Evolutionary conservation across 768 basidiomycete species (phyloP).

Genomic region (Strobilomyces dryophilus): DNA sequence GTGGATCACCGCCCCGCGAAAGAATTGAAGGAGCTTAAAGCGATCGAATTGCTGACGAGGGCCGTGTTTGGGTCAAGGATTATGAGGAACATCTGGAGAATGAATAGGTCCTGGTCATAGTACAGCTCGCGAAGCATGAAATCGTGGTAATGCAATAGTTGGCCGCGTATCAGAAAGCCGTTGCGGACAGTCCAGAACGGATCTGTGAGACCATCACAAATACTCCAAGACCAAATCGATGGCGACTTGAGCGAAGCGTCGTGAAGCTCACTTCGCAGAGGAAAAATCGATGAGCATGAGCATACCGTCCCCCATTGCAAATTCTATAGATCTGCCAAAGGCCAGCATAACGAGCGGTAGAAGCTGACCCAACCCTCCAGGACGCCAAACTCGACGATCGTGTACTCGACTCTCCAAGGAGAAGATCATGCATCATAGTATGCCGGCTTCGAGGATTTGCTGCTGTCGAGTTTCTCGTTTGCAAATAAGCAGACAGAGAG

Average conservation of each 20-base stretch:
- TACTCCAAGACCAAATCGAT: conserved; percentile 41
- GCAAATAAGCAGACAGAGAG: conserved; percentile 63
- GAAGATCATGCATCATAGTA: conserved; percentile 69
- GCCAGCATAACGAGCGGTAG: conserved; percentile 89
- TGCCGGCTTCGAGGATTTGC: conserved; percentile 55
- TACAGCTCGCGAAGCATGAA: conserved; percentile 94
- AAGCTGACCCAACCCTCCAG: conserved; percentile 83
- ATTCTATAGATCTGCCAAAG: conserved; percentile 85
- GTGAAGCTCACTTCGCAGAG: conserved; percentile 67
- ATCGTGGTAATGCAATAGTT: conserved; percentile 93
- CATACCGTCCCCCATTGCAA: conserved; percentile 63
- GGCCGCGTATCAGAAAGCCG: conserved; percentile 91
- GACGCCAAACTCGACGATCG: conserved; percentile 76
- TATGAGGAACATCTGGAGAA: conserved; percentile 81
- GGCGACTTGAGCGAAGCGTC: neutral
- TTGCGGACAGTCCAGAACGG: conserved; percentile 89
- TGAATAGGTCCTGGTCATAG: conserved; percentile 92
- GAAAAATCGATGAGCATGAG: conserved; percentile 83
- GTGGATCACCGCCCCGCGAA: conserved; percentile 57
- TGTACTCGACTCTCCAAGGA: conserved; percentile 58
- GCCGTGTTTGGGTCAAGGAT: conserved; percentile 75
- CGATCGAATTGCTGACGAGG: conserved; percentile 85
- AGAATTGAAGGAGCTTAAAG: conserved; percentile 78
- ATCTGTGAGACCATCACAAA: conserved; percentile 93
- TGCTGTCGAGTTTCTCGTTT: conserved; percentile 64